Evolutionary conservation across 106 monocot species (phyloP).

Genomic region (Dendrobium officinale): DNA sequence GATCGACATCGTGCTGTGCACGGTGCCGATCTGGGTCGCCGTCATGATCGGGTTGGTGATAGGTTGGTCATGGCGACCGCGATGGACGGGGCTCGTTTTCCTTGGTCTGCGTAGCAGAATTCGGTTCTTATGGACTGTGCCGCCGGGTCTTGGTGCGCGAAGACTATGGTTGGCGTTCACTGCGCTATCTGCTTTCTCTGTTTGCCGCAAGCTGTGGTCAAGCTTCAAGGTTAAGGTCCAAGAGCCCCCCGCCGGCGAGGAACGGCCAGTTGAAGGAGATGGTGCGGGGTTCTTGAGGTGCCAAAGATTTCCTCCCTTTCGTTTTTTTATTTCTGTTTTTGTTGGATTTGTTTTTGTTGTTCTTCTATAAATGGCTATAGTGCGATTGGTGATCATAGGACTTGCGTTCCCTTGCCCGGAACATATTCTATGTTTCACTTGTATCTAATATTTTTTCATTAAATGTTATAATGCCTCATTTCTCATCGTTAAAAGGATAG

Average conservation of each 20-base stretch:
- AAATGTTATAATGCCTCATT: background rate
- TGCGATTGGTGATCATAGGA: background rate
- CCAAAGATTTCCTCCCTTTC: background rate
- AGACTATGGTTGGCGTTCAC: constrained; percentile 93
- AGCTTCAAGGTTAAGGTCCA: constrained; percentile 42
- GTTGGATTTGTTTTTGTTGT: background rate
- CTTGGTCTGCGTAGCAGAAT: constrained; percentile 66
- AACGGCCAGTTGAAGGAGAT: background rate
- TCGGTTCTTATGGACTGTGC: constrained; percentile 51
- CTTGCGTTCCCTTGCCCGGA: background rate
- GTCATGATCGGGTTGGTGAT: constrained; percentile 93
- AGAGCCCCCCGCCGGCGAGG: constrained; percentile 3
- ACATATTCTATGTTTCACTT: background rate
- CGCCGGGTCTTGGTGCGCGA: constrained; percentile 74
- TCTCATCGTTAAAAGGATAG: background rate
- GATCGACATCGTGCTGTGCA: constrained; percentile 71
- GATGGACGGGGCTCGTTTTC: constrained; percentile 94
- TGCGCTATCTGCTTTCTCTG: constrained; percentile 84
- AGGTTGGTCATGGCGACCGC: constrained; percentile 94
- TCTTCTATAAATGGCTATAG: background rate
- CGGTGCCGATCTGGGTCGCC: constrained; percentile 94
- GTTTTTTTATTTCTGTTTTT: background rate
- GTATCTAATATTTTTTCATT: background rate
- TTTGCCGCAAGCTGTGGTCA: constrained; percentile 55
- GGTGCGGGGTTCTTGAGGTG: constrained; percentile 8